A percentile compares a stretch with the other conserved stretches of the same genome.
These are phyloP conservation scores for Kuraishia capsulata DNA, from an alignment of 805 yeast species.

Conservation along the genomic window DNA sequence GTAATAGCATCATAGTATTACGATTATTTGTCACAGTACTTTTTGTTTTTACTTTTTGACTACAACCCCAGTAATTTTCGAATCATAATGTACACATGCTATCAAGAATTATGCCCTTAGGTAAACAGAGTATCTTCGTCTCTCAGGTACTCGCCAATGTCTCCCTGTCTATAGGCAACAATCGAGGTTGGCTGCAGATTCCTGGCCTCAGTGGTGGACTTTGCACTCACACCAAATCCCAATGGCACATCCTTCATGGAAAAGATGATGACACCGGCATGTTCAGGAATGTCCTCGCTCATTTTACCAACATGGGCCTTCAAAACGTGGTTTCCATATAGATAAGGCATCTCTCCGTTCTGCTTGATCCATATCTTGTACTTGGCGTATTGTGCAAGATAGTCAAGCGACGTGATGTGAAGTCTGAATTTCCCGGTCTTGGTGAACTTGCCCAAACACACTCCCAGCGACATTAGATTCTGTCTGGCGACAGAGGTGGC, in stretches of 20 bases:
- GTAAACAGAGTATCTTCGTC: slow-evolving; percentile 96
- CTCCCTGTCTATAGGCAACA: slow-evolving; percentile 94
- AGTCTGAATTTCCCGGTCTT: slow-evolving; percentile 94
- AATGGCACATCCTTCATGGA: slow-evolving; percentile 90
- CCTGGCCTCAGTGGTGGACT: slow-evolving; percentile 82
- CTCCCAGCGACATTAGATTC: slow-evolving; percentile 86
- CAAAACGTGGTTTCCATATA: slow-evolving; percentile 92
- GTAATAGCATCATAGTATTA: neutral
- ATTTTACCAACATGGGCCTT: slow-evolving; percentile 96
- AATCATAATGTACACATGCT: too few relatives aligned
- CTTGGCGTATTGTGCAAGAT: slow-evolving; percentile 80
- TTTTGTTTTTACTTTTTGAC: too few relatives aligned
- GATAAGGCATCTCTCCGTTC: slow-evolving; percentile 97
- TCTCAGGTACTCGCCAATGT: slow-evolving; percentile 95
- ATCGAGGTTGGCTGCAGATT: slow-evolving; percentile 88
- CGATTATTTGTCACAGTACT: neutral
- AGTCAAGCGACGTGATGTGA: slow-evolving; percentile 84
- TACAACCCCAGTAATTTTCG: slow-evolving; percentile 1
- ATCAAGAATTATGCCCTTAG: slow-evolving; percentile 18
- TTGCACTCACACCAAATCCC: slow-evolving; percentile 94
- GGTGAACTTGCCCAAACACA: slow-evolving; percentile 93
- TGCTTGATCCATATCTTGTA: slow-evolving; percentile 94
- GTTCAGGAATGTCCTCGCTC: slow-evolving; percentile 97
- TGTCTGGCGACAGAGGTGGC: slow-evolving; percentile 89
- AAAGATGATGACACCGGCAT: slow-evolving; percentile 87